Base-by-base conservation (phyloP, 2,329 filamentous ascomycete species). In the Fonsecaea erecta region DNA sequence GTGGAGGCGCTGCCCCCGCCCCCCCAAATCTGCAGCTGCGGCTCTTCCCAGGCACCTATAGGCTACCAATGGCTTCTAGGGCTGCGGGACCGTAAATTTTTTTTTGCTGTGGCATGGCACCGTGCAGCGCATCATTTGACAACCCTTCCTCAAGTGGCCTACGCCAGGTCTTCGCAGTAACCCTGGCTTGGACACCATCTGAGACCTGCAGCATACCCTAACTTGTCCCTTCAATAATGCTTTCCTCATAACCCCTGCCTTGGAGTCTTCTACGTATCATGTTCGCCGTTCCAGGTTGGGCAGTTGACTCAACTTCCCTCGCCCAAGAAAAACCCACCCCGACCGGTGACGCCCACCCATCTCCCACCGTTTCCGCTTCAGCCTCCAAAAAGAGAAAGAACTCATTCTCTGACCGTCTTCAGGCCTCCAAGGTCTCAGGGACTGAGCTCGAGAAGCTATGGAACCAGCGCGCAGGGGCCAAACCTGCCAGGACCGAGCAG, bases 221-320 rank as follows among this genome's bases (percentile, higher is more conserved):
- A 35, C 21, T 56, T 46, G 21, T 43, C 55, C 63, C 58, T n/a
- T 18, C 26, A 32, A 53, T 18, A 30, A 55, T 37, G n/a, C 51
- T 53, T 54, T 61, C 46, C 11, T 56, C 63, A 46, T 24, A 52
- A 46, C 11, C 53, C 46, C 30, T 32, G 43, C n/a, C 46, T 40
- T 57, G 52, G 32, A 54, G 37, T 51, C 53, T 35, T 16, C 46
- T 61, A 40, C 28, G 40, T 37, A 71, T 35, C 66, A 78, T 98
- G 94, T 98, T 98, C 77, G 89, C 93, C 9, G 93, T 98, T 32
- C 91, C 91, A 74, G 95, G 95, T 71, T 97, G 94, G 93, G 92
- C 92, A 43, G 84, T 97, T 37, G 87, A 91, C 62, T 59, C 69
- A 35, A 53, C 56, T 16, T 60, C 68, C 8, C 63, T 71, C 5